phyloP scores from a whole-genome alignment of 1,284 basidiomycete species.

The Fistulina hepatica region DNA sequence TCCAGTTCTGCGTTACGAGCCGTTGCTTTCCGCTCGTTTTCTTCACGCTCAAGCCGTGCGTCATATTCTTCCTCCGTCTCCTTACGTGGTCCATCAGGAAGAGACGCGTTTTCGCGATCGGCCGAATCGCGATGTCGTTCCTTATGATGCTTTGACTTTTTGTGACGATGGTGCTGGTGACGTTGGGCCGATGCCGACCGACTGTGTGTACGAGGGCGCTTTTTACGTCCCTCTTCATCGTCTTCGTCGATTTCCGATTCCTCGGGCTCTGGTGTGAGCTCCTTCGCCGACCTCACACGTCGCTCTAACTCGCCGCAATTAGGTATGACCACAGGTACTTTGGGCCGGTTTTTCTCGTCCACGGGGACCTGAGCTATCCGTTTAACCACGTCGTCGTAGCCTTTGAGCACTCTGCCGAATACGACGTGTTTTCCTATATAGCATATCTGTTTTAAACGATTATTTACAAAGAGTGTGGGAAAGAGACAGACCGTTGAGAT shows the following conservation, averaged over 20 bases:
- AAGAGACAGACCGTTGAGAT: constrained; percentile 43
- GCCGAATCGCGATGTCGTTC: background rate
- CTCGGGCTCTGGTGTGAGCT: background rate
- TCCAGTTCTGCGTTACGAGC: constrained; percentile 37
- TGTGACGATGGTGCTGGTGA: constrained; percentile 14
- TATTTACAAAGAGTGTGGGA: background rate
- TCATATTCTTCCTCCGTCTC: constrained; percentile 61
- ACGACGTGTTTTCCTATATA: constrained; percentile 64
- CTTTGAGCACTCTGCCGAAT: constrained; percentile 55
- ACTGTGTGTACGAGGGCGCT: constrained; percentile 17
- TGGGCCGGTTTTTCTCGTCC: constrained; percentile 63
- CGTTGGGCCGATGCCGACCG: constrained; percentile 14
- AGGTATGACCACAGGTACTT: constrained; percentile 58
- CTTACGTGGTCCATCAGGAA: constrained; percentile 10
- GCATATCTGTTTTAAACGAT: background rate
- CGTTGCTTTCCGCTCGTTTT: constrained; percentile 45
- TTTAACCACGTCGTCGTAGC: constrained; percentile 49
- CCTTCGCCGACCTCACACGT: constrained; percentile 24
- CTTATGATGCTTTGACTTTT: constrained; percentile 21
- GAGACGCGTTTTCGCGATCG: constrained; percentile 2
- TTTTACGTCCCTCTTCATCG: constrained; percentile 12
- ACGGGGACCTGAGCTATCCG: constrained; percentile 46
- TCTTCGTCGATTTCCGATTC: constrained; percentile 8
- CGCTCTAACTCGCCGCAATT: constrained; percentile 83
- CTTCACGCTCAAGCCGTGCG: constrained; percentile 58